A percentile compares a stretch with the other conserved stretches of the same genome.
These are phyloP conservation scores for Bromus sterilis DNA, from an alignment of 176 grass and related monocot genomes.

Conservation along the genomic window DNA sequence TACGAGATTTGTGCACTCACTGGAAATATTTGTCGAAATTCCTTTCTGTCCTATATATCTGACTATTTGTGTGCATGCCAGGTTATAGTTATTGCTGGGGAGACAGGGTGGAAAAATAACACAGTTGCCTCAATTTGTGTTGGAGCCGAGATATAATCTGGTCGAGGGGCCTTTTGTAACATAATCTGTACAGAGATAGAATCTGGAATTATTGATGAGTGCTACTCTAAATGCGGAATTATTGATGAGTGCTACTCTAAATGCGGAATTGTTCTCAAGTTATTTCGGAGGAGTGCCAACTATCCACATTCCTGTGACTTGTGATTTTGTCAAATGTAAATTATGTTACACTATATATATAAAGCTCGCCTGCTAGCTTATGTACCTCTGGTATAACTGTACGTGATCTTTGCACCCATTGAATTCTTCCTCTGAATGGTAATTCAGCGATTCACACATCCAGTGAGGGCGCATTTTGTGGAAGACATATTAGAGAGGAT, in stretches of 20 bases:
- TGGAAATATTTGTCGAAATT: background rate
- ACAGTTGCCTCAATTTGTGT: constrained; percentile 86
- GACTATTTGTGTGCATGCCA: constrained; percentile 20
- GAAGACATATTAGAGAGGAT: constrained; percentile 89
- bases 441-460: too few relatives aligned
- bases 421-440: too few relatives aligned
- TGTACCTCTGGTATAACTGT: background rate
- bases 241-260: constrained; percentile 97
- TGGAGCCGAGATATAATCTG: constrained; percentile 95
- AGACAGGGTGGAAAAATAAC: constrained; percentile 96
- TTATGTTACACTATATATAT: background rate
- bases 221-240: too few relatives aligned
- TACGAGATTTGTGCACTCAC: background rate
- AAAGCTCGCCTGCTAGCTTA: background rate
- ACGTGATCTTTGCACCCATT: too few relatives aligned
- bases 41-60: constrained; percentile 1
- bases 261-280: constrained; percentile 90
- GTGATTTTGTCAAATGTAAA: background rate
- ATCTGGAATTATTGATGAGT: too few relatives aligned
- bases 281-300: too few relatives aligned
- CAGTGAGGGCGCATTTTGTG: too few relatives aligned
- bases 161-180: too few relatives aligned
- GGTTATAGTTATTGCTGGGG: constrained; percentile 88
- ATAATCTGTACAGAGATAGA: constrained; percentile 93
- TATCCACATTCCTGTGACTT: too few relatives aligned